phyloP scores from a whole-genome alignment of 148 eudicot species.

The Polygonum maritimum region DNA sequence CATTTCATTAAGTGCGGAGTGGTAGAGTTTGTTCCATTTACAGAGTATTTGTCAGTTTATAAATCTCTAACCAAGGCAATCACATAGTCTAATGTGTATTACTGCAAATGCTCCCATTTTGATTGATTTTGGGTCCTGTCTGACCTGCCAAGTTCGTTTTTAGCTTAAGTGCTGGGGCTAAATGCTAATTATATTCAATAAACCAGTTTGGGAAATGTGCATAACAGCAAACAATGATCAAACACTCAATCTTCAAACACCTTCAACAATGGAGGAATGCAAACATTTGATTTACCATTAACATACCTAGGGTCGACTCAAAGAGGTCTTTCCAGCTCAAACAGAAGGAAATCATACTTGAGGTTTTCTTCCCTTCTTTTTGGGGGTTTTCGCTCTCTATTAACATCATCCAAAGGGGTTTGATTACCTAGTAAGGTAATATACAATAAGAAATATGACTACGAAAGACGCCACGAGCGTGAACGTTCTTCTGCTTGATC shows the following conservation, averaged over 20 bases:
- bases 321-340: neutral
- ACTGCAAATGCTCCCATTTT: neutral
- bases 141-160: neutral
- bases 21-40: neutral
- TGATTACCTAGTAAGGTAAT: slow-evolving; percentile 75
- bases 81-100: neutral
- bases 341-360: neutral
- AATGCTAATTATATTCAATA: too few relatives aligned
- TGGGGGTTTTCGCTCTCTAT: neutral
- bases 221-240: neutral
- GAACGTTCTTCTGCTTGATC: slow-evolving; percentile 82
- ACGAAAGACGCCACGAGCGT: slow-evolving; percentile 78
- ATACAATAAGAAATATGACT: slow-evolving; percentile 57
- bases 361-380: neutral
- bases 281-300: neutral
- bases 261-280: neutral
- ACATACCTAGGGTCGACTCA: neutral
- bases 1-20: neutral
- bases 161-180: neutral
- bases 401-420: neutral
- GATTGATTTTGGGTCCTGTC: neutral
- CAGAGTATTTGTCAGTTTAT: neutral
- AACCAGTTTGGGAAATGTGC: neutral
- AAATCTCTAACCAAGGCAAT: neutral
- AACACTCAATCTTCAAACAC: neutral